phyloP scores from a whole-genome alignment of 2,329 filamentous ascomycete species.

The Coniochaeta sp. region DNA sequence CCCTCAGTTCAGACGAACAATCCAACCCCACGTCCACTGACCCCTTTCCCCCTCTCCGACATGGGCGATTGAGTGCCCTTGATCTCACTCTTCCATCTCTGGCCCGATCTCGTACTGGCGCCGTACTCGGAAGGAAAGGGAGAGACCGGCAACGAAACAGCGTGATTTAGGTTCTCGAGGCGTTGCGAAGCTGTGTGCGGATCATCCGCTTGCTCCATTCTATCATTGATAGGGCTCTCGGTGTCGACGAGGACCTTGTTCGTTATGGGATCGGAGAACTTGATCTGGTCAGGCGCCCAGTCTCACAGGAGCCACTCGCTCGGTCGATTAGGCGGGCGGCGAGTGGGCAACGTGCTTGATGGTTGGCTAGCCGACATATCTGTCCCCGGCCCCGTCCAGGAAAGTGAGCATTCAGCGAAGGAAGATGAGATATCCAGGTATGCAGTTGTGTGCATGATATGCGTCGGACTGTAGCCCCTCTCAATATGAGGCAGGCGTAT shows the following conservation, averaged over 20 bases:
- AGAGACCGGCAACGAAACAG: too few relatives aligned
- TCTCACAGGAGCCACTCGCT: neutral
- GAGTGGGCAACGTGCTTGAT: neutral
- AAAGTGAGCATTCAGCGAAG: neutral
- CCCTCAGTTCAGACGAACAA: neutral
- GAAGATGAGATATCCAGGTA: neutral
- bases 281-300: neutral
- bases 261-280: neutral
- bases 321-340: neutral
- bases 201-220: neutral
- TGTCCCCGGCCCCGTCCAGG: neutral
- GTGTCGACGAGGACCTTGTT: neutral
- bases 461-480: neutral
- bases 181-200: neutral
- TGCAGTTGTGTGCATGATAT: neutral
- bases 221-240: neutral
- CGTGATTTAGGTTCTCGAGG: neutral
- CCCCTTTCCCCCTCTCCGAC: too few relatives aligned
- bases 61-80: too few relatives aligned
- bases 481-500: neutral
- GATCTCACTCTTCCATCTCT: neutral
- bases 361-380: neutral
- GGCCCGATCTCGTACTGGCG: neutral
- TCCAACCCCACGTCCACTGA: neutral
- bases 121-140: neutral